These are phyloP conservation scores for Vinca minor DNA, from an alignment of 257 asterid species.

Conservation along the genomic window DNA sequence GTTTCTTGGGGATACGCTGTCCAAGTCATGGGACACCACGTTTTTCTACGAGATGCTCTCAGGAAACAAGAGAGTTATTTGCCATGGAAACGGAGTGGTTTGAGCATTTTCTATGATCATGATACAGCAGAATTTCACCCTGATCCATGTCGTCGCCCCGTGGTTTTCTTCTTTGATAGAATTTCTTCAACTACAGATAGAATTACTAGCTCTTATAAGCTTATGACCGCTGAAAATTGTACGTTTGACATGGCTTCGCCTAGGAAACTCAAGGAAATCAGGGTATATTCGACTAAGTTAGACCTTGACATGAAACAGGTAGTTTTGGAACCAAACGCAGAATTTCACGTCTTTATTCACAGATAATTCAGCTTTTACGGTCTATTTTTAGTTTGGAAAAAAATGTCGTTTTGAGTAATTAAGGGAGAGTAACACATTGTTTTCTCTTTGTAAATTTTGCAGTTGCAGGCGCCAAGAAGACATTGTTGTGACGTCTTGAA, in stretches of 20 bases:
- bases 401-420: too few species aligned
- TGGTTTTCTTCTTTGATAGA: slow-evolving; percentile 32
- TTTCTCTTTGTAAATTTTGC: too few species aligned
- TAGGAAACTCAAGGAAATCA: slow-evolving; percentile 45
- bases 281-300: slow-evolving; percentile 46
- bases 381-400: too few species aligned
- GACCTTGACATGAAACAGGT: slow-evolving; percentile 55
- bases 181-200: slow-evolving; percentile 23
- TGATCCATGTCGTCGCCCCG: slow-evolving; percentile 53
- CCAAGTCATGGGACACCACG: slow-evolving; percentile 42
- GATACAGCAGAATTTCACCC: slow-evolving; percentile 29
- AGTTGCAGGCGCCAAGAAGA: slow-evolving; percentile 75
- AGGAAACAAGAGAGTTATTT: slow-evolving; percentile 41
- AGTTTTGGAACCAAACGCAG: too few species aligned
- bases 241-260: slow-evolving; percentile 50
- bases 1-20: slow-evolving; percentile 90
- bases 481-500: slow-evolving; percentile 76
- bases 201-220: slow-evolving; percentile 36
- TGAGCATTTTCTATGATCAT: slow-evolving; percentile 17
- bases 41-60: slow-evolving; percentile 39
- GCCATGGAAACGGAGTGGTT: slow-evolving; percentile 44
- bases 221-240: slow-evolving; percentile 38
- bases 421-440: too few species aligned
- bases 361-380: too few species aligned
- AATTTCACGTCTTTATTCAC: too few species aligned